Conservation (phyloP, 306 rosid species). For the Quercus suber region DNA sequence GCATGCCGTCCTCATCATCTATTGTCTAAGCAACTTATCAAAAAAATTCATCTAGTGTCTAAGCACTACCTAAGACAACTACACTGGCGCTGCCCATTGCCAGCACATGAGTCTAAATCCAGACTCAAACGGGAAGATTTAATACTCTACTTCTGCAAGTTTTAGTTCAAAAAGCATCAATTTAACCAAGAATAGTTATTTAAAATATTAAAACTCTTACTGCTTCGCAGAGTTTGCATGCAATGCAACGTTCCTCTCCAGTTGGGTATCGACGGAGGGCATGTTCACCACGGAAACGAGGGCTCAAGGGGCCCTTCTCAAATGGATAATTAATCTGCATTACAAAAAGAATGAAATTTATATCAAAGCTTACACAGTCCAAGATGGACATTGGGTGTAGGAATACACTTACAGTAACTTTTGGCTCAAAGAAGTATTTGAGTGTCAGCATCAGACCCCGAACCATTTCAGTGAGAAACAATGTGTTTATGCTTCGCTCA, state of each 20-base stretch:
- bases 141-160: background rate
- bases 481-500: constrained; percentile 92
- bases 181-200: constrained; percentile 3
- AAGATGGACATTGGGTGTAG: constrained; percentile 17
- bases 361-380: constrained; percentile 13
- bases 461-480: constrained; percentile 97
- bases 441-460: constrained; percentile 92
- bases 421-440: constrained; percentile 83
- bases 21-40: too few relatives aligned
- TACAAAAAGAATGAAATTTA: constrained; percentile 8
- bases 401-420: constrained; percentile 82
- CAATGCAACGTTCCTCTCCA: constrained; percentile 99
- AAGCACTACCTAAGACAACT: background rate
- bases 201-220: constrained; percentile 51
- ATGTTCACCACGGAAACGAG: constrained; percentile 99
- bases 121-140: background rate
- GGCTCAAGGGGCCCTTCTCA: constrained; percentile 99
- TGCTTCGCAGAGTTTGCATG: constrained; percentile 99
- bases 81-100: background rate
- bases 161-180: background rate
- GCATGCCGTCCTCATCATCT: too few relatives aligned
- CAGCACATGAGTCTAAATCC: background rate
- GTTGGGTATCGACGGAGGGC: constrained; percentile 96
- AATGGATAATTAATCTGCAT: constrained; percentile 97
- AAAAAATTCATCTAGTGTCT: too few relatives aligned